Evolutionary conservation across 345 rosid species (phyloP), one percentile per base, ranked within the genome.

Genomic region (Aegle marmelos): DNA sequence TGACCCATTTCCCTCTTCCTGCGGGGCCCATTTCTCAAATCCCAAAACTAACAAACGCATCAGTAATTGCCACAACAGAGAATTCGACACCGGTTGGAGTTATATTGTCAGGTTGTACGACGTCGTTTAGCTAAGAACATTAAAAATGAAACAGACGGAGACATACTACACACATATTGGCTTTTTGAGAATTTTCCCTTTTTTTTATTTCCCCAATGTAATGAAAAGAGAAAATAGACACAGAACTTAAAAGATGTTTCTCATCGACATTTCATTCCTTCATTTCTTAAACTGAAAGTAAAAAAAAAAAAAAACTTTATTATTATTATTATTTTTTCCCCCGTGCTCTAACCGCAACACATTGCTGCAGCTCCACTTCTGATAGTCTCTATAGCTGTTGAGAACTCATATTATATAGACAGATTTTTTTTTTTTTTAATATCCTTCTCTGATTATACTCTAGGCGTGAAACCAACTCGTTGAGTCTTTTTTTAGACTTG

Each of bases 11-110:
- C 36, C 36, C 2, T 45, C 66, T 53, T 53, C 65, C 81, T 63
- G 66, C 31, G 34, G 81, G 81, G 81, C 85, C 85, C 81, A 79
- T 69, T 45, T 76, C 36, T 72, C 39, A 74, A 77, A 62, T 76
- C 85, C 82, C 86, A 13, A 57, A 74, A 19, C 39, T 6, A 53
- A 53, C 75, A 45, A 1, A 45, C 50, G 1, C 50, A 45, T 45
- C 17, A 45, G 5, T 45, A 45, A 45, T 45, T 45, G 17, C 17
- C 50, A 13, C 50, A 45, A 53, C 22, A 16, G 5, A 53, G 13
- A 65, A 61, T 16, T 57, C 75, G 41, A 54, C 69, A 74, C 39
- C 59, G 63, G 33, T 22, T 41, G 33, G 6, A n/a, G 56, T 66
- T 45, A 34, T 56, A 7, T 13, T 39, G 60, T 72, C 58, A 54